A percentile compares a stretch with the other conserved stretches of the same genome.
These are phyloP conservation scores for Alectoria sarmentosa DNA, from an alignment of 495 filamentous ascomycete genomes.

Conservation along the genomic window DNA sequence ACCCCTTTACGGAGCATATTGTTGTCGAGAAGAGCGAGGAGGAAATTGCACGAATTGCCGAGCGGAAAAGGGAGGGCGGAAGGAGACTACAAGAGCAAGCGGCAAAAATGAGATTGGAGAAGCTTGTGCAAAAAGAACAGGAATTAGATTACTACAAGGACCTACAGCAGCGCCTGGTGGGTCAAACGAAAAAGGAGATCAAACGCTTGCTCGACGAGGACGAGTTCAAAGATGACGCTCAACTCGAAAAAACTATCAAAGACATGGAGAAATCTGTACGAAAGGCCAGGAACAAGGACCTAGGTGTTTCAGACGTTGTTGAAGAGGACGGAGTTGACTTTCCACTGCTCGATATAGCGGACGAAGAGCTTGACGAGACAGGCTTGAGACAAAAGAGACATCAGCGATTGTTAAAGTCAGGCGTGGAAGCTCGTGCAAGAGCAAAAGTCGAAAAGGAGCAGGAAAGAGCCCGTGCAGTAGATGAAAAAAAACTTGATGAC, in stretches of 20 bases:
- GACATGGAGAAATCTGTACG: conserved; percentile 86
- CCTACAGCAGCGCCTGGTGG: conserved; percentile 58
- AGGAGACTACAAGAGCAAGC: conserved; percentile 90
- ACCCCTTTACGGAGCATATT: conserved; percentile 86
- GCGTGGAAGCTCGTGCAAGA: conserved; percentile 82
- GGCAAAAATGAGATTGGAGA: conserved; percentile 91
- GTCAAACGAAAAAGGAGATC: conserved; percentile 78
- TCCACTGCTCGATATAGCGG: conserved; percentile 79
- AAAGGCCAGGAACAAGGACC: conserved; percentile 82
- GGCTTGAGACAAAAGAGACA: conserved; percentile 82
- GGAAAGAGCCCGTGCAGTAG: conserved; percentile 74
- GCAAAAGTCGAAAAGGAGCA: conserved; percentile 93
- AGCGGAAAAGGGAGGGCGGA: conserved; percentile 88
- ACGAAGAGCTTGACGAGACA: conserved; percentile 89
- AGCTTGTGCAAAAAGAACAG: conserved; percentile 89
- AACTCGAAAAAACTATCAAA: conserved; percentile 69
- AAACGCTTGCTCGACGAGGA: conserved; percentile 80
- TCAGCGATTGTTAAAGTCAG: conserved; percentile 86
- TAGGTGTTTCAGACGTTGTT: conserved; percentile 75
- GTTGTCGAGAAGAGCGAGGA: conserved; percentile 86
- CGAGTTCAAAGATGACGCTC: conserved; percentile 82
- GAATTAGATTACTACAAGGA: conserved; percentile 91
- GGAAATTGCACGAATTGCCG: conserved; percentile 78
- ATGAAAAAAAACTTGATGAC: conserved; percentile 73
- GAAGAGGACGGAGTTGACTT: conserved; percentile 74